Conservation (phyloP, 2,329 filamentous ascomycete species). For the Fonsecaea pedrosoi region DNA sequence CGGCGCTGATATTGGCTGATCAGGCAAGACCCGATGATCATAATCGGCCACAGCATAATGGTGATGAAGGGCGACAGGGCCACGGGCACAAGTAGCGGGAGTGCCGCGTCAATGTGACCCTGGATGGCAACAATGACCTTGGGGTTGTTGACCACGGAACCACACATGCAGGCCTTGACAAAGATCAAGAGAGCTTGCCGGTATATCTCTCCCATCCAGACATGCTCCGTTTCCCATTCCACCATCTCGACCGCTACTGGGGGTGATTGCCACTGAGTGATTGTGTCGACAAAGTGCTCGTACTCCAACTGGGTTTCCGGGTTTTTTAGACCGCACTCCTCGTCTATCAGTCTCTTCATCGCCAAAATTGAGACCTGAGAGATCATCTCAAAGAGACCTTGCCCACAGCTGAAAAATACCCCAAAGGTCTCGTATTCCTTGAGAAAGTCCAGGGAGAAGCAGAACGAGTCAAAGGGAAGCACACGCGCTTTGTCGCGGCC, state of each 20-base stretch:
- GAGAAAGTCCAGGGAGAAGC: slow-evolving; percentile 23
- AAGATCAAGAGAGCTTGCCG: slow-evolving; percentile 26
- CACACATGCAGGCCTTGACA: slow-evolving; percentile 24
- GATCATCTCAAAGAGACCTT: slow-evolving; percentile 32
- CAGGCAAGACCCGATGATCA: slow-evolving; percentile 37
- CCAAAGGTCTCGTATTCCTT: slow-evolving; percentile 31
- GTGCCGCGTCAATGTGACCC: slow-evolving; percentile 19
- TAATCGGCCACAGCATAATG: slow-evolving; percentile 34
- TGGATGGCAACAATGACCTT: slow-evolving; percentile 26
- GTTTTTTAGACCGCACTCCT: not conserved
- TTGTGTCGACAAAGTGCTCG: slow-evolving; percentile 8
- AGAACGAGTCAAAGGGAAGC: slow-evolving; percentile 23
- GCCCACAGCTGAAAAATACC: slow-evolving; percentile 30
- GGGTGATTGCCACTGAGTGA: slow-evolving; percentile 23
- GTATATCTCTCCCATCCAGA: slow-evolving; percentile 23
- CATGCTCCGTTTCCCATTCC: slow-evolving; percentile 19
- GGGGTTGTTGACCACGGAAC: slow-evolving; percentile 25
- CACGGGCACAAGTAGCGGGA: not conserved
- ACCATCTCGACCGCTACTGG: slow-evolving; percentile 15
- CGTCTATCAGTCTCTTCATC: slow-evolving; percentile 21
- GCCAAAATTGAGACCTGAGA: slow-evolving; percentile 30
- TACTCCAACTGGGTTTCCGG: slow-evolving; percentile 9
- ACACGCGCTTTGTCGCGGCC: slow-evolving; percentile 12
- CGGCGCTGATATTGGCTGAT: slow-evolving; percentile 21
- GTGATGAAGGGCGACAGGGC: slow-evolving; percentile 18